Evolutionary conservation across 1,284 basidiomycete species (phyloP), one percentile per base, ranked within the genome.

Genomic region (Cryptococcus amylolentus): DNA sequence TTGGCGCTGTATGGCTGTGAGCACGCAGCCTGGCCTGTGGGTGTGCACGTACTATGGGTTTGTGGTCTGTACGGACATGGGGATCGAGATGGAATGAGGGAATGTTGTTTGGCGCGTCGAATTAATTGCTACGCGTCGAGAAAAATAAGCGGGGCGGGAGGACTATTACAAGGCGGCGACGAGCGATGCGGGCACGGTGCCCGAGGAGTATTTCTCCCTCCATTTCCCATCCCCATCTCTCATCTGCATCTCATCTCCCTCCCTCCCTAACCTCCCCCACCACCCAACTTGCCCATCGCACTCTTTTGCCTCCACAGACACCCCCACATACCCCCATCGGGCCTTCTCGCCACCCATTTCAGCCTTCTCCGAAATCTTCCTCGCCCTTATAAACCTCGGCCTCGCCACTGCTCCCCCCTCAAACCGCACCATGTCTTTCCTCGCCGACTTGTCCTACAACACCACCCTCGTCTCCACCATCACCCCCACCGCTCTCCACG

Each of bases 381-480:
- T 35, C 31, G 31, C 38, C 40, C 45, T 43, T 39, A 6, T 31
- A 45, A 44, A 43, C 23, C 9, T 37, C 16, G n/a, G 31, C 3
- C 31, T 10, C 31, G 31, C 31, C 31, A 35, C 31, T 35, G 31
- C 10, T 35, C 39, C n/a, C 18, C 46, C 46, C 26, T 4, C 51
- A 47, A 23, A 38, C 9, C 20, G 16, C 20, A 42, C 31, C 18
- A 43, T 40, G 39, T 39, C 44, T 48, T 54, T 28, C 53, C 38
- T 37, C n/a, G 16, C 20, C 57, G 51, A 46, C 54, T 43, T 14
- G n/a, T 18, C 35, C 49, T 26, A 49, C 53, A 76, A 77, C 63
- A 61, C 72, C 7, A 68, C 76, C 5, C 63, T 77, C n/a, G 55
- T 73, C 23, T 37, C 59, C 1, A 47, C 48, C 49, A 72, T 77